Evolutionary conservation across 75 land plant species (phyloP).

Genomic region (Picea glauca): DNA sequence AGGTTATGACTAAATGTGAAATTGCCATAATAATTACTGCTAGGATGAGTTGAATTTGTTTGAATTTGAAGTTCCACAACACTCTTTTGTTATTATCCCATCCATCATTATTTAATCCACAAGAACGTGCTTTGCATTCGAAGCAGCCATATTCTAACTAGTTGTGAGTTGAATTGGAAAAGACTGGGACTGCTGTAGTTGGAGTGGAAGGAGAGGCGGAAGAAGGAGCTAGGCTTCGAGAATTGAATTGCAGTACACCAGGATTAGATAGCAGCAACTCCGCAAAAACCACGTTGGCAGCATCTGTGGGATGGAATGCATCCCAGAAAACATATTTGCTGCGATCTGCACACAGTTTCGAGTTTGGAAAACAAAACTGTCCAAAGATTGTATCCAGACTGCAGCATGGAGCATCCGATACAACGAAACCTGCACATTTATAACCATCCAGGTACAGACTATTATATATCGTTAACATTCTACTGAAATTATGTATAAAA

Average conservation of each 20-base stretch:
- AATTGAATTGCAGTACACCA: constrained; percentile 11
- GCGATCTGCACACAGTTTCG: constrained; percentile 56
- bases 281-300: constrained; percentile 70
- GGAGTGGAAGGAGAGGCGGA: constrained; percentile 13
- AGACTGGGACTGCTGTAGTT: background rate
- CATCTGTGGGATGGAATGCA: constrained; percentile 86
- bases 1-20: too few species aligned
- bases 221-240: constrained; percentile 12
- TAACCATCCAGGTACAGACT: too few species aligned
- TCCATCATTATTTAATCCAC: too few species aligned
- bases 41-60: too few species aligned
- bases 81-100: too few species aligned
- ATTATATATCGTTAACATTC: too few species aligned
- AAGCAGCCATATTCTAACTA: too few species aligned
- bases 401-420: constrained; percentile 74
- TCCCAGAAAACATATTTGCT: constrained; percentile 89
- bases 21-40: too few species aligned
- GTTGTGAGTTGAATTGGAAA: too few species aligned
- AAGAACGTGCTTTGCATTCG: too few species aligned
- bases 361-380: constrained; percentile 63
- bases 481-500: too few species aligned
- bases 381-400: constrained; percentile 59
- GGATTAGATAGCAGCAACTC: constrained; percentile 42
- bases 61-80: too few species aligned
- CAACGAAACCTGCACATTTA: constrained; percentile 56